Base-by-base conservation (phyloP, 495 filamentous ascomycete species). In the Bacidia gigantensis region DNA sequence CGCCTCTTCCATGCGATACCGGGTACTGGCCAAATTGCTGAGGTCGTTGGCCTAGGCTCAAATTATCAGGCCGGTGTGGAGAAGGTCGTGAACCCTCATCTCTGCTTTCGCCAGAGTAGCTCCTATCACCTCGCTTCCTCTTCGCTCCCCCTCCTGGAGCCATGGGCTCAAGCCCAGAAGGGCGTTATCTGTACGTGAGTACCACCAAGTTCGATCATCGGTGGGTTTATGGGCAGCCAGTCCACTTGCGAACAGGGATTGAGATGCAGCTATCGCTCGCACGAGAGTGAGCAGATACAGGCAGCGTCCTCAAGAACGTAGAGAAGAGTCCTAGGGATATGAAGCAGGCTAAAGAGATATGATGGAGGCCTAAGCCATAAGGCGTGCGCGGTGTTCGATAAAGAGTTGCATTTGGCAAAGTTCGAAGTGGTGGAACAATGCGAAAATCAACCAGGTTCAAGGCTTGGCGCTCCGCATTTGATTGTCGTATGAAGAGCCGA, bases 11-110 rank as follows among this genome's bases (percentile, higher is more conserved):
- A 22, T 64, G 62, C 47, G 58, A 62, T 18, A 61, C 58, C 24
- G 54, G 57, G 22, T 59, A 58, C 22, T 60, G 59, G 23, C 58
- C 54, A 45, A 71, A 74, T 49, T 72, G 55, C 41, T 50, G 46
- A 40, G 23, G 67, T 43, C 80, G 72, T 59, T 81, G 77, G 49
- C 76, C 80, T 61, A 81, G 71, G 58, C 69, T 67, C 55, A 81
- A 60, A 49, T 75, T 75, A 46, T 76, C 72, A 38, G 81, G 80
- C 35, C 78, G 74, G 68, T 84, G 77, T 49, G 81, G 80, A 51
- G 81, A 83, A 47, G 80, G 78, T 56, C 80, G 71, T 51, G 64
- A 61, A 41, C 65, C 64, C 57, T 80, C 75, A 59, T 78, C 69
- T 39, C 61, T 65, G 35, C 68, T 67, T 49, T 80, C 76, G 50